Conservation (phyloP, 2,329 filamentous ascomycete genomes). For the Xylaria sp. region DNA sequence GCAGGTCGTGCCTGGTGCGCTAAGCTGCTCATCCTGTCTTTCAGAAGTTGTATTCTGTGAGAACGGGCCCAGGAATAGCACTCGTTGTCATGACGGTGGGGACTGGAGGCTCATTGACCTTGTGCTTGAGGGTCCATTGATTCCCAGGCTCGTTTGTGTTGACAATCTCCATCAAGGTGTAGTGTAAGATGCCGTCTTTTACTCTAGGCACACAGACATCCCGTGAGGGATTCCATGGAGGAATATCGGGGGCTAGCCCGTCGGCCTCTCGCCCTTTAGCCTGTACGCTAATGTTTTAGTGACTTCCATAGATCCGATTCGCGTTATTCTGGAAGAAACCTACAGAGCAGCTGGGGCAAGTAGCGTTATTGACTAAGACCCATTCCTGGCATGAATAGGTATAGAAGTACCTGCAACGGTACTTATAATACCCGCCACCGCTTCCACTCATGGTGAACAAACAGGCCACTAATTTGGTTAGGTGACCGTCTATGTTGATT, state of each 20-base stretch:
- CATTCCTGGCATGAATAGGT: conserved; percentile 56
- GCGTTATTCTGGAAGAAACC: conserved; percentile 28
- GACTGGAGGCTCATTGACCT: conserved; percentile 31
- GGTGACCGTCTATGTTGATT: background rate
- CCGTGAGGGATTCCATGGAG: conserved; percentile 37
- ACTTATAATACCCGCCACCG: conserved; percentile 55
- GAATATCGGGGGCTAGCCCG: conserved; percentile 30
- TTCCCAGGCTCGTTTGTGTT: conserved; percentile 42
- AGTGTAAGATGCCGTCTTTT: conserved; percentile 50
- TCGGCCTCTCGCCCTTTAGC: conserved; percentile 53
- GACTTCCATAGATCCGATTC: conserved; percentile 8
- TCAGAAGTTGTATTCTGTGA: conserved; percentile 8
- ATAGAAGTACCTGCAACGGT: conserved; percentile 58
- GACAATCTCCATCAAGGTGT: conserved; percentile 51
- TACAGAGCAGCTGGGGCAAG: conserved; percentile 55
- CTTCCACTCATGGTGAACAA: conserved; percentile 41
- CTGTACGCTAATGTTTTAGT: conserved; percentile 36
- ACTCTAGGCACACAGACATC: conserved; percentile 51
- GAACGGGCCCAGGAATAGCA: conserved; percentile 30
- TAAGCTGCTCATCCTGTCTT: background rate
- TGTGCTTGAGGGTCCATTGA: conserved; percentile 44
- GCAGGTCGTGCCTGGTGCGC: conserved; percentile 1
- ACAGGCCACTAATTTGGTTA: background rate
- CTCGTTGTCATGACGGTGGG: conserved; percentile 30
- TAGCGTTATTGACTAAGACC: conserved; percentile 56